A percentile compares a stretch with the other conserved stretches of the same genome.
These are phyloP conservation scores for Aspergillus sp. DNA, from an alignment of 2,329 filamentous ascomycete genomes.

Conservation along the genomic window DNA sequence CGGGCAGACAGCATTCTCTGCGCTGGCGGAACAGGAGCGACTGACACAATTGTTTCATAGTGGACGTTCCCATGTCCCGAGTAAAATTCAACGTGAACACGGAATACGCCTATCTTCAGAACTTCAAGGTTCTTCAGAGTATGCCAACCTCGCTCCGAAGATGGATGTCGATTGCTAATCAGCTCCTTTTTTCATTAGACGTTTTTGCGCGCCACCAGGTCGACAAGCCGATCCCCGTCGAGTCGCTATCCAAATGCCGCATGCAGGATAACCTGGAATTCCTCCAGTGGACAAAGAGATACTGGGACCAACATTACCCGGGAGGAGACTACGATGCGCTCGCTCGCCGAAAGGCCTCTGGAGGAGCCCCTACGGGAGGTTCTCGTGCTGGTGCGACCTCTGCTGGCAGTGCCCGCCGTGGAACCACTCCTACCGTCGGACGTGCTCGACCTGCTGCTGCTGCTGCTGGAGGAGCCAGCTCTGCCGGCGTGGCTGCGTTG, in stretches of 20 bases:
- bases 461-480: slow-evolving; percentile 49
- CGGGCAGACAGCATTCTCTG: not conserved
- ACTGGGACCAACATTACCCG: slow-evolving; percentile 98
- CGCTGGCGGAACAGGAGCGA: not conserved
- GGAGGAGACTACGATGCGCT: slow-evolving; percentile 96
- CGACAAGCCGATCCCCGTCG: slow-evolving; percentile 86
- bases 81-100: slow-evolving; percentile 98
- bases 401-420: slow-evolving; percentile 52
- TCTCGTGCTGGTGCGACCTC: slow-evolving; percentile 51
- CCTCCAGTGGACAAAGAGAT: slow-evolving; percentile 92
- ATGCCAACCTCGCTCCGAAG: slow-evolving; percentile 38
- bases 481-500: slow-evolving; percentile 66
- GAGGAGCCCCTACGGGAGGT: slow-evolving; percentile 51
- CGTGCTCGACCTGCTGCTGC: slow-evolving; percentile 44
- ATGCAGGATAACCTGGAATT: slow-evolving; percentile 99
- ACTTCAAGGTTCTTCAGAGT: slow-evolving; percentile 98
- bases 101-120: slow-evolving; percentile 96
- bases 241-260: slow-evolving; percentile 92
- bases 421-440: slow-evolving; percentile 62
- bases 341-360: slow-evolving; percentile 74
- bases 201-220: slow-evolving; percentile 81
- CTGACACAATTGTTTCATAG: slow-evolving; percentile 35
- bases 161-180: not conserved
- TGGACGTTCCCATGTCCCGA: slow-evolving; percentile 88
- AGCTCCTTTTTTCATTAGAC: slow-evolving; percentile 46